Conservation (phyloP, 2,329 filamentous ascomycete species). For the Didymella sp. region DNA sequence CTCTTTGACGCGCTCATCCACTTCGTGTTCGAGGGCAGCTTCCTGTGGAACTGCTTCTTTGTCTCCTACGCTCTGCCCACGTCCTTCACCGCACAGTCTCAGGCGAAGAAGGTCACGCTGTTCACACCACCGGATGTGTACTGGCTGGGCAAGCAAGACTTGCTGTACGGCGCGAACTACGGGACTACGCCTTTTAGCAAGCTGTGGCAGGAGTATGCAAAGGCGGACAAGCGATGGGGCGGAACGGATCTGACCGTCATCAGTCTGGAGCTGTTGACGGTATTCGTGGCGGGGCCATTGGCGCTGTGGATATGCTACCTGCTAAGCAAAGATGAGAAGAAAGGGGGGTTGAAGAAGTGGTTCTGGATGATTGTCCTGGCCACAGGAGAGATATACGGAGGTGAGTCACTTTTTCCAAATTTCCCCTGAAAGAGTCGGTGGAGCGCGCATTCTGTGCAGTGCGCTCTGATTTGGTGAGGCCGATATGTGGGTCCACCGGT, state of each 20-base stretch:
- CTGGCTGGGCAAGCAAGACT: constrained; percentile 62
- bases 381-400: constrained; percentile 69
- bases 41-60: constrained; percentile 95
- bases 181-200: constrained; percentile 60
- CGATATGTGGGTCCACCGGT: constrained; percentile 29
- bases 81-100: constrained; percentile 36
- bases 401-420: constrained; percentile 39
- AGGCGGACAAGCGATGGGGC: constrained; percentile 68
- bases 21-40: constrained; percentile 87
- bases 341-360: constrained; percentile 51
- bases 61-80: constrained; percentile 59
- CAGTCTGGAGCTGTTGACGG: constrained; percentile 66
- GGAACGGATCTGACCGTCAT: constrained; percentile 65
- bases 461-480: constrained; percentile 26
- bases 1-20: constrained; percentile 92
- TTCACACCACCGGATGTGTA: constrained; percentile 57
- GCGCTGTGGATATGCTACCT: constrained; percentile 65
- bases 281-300: constrained; percentile 64
- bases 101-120: constrained; percentile 45
- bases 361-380: constrained; percentile 66
- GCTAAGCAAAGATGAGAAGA: constrained; percentile 51
- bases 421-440: constrained; percentile 18
- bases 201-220: constrained; percentile 71
- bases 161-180: constrained; percentile 67
- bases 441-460: constrained; percentile 21